Evolutionary conservation across 2,329 filamentous ascomycete genomes (phyloP).

Genomic region (Trichoderma afroharzianum): DNA sequence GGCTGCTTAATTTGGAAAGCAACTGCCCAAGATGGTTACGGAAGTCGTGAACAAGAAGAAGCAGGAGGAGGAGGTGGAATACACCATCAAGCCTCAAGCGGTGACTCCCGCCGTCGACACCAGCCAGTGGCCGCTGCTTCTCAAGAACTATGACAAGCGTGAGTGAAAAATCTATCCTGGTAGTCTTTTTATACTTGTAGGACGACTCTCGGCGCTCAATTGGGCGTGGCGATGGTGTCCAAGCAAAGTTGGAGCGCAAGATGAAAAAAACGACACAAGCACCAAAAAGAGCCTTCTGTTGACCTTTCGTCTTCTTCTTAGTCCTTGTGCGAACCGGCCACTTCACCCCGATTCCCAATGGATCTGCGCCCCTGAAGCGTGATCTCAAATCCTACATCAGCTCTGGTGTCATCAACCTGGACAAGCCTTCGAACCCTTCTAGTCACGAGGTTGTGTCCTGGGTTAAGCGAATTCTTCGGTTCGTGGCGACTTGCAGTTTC

Average conservation of each 20-base stretch:
- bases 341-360: slow-evolving; percentile 93
- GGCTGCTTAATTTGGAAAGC: not conserved
- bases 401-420: slow-evolving; percentile 94
- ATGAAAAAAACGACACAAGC: not conserved
- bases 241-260: not conserved
- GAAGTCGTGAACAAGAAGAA: slow-evolving; percentile 38
- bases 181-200: not conserved
- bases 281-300: not conserved
- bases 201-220: not conserved
- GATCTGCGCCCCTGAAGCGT: slow-evolving; percentile 85
- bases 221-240: not conserved
- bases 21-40: slow-evolving; percentile 40
- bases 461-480: slow-evolving; percentile 96
- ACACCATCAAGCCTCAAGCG: slow-evolving; percentile 89
- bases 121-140: slow-evolving; percentile 84
- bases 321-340: slow-evolving; percentile 92
- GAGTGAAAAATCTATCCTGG: slow-evolving; percentile 37
- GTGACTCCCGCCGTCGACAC: slow-evolving; percentile 75
- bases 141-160: slow-evolving; percentile 96
- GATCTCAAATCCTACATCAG: slow-evolving; percentile 97
- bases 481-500: slow-evolving; percentile 30
- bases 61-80: slow-evolving; percentile 57
- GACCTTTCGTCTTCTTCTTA: slow-evolving; percentile 31
- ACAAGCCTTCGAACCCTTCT: slow-evolving; percentile 85
- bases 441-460: slow-evolving; percentile 98